Evolutionary conservation across 495 filamentous ascomycete genomes (phyloP).

Genomic region (Xylaria grammica): DNA sequence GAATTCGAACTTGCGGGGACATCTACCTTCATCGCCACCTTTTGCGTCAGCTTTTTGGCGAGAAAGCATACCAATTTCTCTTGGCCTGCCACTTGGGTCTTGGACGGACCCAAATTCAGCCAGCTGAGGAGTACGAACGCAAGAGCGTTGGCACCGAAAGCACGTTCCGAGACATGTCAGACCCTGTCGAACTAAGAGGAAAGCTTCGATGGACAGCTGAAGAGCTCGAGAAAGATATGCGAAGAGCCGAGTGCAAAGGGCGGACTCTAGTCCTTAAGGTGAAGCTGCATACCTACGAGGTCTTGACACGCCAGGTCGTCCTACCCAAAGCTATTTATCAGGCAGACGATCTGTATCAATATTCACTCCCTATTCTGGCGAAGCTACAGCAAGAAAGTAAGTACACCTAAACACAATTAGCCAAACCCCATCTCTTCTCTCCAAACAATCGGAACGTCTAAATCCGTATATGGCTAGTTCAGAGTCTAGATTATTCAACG

Average conservation of each 20-base stretch:
- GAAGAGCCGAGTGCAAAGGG: slow-evolving; percentile 81
- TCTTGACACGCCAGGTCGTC: slow-evolving; percentile 79
- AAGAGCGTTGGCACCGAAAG: slow-evolving; percentile 95
- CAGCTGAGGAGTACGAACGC: slow-evolving; percentile 86
- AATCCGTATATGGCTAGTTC: background rate
- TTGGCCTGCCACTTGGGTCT: slow-evolving; percentile 84
- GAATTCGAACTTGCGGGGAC: slow-evolving; percentile 88
- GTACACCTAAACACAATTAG: background rate
- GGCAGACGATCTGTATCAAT: slow-evolving; percentile 84
- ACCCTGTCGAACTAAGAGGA: slow-evolving; percentile 68
- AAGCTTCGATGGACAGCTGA: slow-evolving; percentile 82
- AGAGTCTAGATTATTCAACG: background rate
- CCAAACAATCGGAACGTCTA: background rate
- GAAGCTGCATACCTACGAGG: slow-evolving; percentile 93
- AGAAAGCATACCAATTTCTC: slow-evolving; percentile 88
- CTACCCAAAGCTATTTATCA: slow-evolving; percentile 71
- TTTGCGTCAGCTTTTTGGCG: slow-evolving; percentile 78
- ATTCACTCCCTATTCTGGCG: slow-evolving; percentile 78
- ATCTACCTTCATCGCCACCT: slow-evolving; percentile 78
- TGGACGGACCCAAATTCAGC: slow-evolving; percentile 85
- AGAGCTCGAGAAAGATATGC: slow-evolving; percentile 87
- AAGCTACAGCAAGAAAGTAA: slow-evolving; percentile 81
- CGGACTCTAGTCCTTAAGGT: slow-evolving; percentile 90
- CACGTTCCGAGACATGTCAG: slow-evolving; percentile 83
- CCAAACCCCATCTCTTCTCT: background rate